Evolutionary conservation across 2,329 filamentous ascomycete genomes (phyloP).

Genomic region (Lasiodiplodia sp.): DNA sequence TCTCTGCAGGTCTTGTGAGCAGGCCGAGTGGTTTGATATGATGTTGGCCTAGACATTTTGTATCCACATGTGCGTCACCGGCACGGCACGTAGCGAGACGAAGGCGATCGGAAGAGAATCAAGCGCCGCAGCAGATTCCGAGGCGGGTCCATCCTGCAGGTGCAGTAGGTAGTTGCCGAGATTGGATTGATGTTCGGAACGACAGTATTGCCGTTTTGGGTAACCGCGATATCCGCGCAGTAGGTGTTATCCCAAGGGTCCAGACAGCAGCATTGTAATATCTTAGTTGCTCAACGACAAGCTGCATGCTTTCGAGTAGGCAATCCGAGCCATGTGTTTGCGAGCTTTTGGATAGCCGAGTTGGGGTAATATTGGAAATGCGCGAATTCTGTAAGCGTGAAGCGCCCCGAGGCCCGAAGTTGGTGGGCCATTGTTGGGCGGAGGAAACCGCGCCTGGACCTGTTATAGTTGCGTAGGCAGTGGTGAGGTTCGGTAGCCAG

Average conservation of each 20-base stretch:
- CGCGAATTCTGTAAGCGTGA: no score
- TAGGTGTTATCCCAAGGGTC: neutral
- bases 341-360: no score
- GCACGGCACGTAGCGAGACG: neutral
- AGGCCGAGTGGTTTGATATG: neutral
- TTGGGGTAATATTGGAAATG: no score
- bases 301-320: no score
- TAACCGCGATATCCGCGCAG: neutral
- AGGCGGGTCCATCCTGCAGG: neutral
- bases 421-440: neutral
- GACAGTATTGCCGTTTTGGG: neutral
- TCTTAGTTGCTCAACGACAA: no score
- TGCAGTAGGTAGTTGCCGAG: neutral
- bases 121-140: neutral
- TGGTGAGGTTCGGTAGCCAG: neutral
- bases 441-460: neutral
- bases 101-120: neutral
- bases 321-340: no score
- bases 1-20: neutral
- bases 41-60: neutral
- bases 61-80: conserved; percentile 7
- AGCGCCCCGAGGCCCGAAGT: neutral
- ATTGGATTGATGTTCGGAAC: neutral
- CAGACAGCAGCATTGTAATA: no score
- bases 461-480: neutral